These are phyloP conservation scores for Priceomyces fermenticarens DNA, from an alignment of 805 yeast genomes.

Conservation along the genomic window DNA sequence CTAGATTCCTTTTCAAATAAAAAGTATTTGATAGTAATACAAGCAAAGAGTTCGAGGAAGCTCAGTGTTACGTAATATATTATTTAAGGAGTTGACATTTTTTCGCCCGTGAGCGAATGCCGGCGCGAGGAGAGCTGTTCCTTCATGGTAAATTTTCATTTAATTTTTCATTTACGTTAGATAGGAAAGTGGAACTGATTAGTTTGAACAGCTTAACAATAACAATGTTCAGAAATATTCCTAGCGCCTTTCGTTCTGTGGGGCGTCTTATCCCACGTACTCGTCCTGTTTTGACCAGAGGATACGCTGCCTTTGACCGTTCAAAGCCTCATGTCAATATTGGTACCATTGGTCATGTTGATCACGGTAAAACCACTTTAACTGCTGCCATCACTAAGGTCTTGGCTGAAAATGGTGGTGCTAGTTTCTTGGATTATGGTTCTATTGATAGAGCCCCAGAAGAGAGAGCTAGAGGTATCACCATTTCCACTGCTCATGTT, in stretches of 20 bases:
- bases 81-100: background rate
- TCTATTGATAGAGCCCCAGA: conserved; percentile 97
- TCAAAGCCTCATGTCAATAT: conserved; percentile 94
- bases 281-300: conserved; percentile 31
- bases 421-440: conserved; percentile 87
- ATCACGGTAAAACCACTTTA: conserved; percentile 97
- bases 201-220: background rate
- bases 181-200: background rate
- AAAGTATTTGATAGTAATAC: background rate
- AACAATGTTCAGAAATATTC: conserved; percentile 27
- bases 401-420: conserved; percentile 84
- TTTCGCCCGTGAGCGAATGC: too few relatives aligned
- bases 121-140: too few relatives aligned
- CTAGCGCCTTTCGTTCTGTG: conserved; percentile 25
- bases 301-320: conserved; percentile 81
- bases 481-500: conserved; percentile 96
- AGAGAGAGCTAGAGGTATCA: conserved; percentile 99
- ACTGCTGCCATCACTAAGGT: conserved; percentile 99
- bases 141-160: too few relatives aligned
- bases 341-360: conserved; percentile 99
- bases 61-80: too few relatives aligned
- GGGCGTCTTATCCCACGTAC: conserved; percentile 19
- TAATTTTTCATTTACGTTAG: background rate
- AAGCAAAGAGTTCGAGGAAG: background rate
- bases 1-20: too few relatives aligned